These are phyloP conservation scores for Melastoma candidum DNA, from an alignment of 441 rosid species.

Conservation along the genomic window DNA sequence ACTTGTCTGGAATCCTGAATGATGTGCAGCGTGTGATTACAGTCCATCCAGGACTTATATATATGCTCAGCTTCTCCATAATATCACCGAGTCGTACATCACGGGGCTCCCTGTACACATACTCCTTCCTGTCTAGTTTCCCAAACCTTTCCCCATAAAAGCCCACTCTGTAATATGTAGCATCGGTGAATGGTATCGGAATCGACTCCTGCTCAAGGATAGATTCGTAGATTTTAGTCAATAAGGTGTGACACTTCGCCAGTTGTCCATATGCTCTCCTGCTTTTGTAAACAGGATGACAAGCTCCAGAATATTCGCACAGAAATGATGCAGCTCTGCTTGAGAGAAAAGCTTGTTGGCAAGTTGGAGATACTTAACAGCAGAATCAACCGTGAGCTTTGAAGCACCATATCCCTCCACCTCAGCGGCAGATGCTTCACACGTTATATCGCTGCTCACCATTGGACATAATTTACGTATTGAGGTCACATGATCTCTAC, in stretches of 20 bases:
- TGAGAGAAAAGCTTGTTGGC: slow-evolving; percentile 96
- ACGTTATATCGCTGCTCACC: slow-evolving; percentile 79
- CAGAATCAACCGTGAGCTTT: slow-evolving; percentile 97
- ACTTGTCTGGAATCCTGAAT: slow-evolving; percentile 97
- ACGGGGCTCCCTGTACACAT: slow-evolving; percentile 91
- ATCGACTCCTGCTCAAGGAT: slow-evolving; percentile 97
- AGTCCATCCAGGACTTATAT: slow-evolving; percentile 90
- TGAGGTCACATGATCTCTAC: slow-evolving; percentile 80
- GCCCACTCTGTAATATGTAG: slow-evolving; percentile 96
- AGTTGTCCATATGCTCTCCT: slow-evolving; percentile 93
- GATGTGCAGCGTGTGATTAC: slow-evolving; percentile 73
- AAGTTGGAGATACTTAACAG: slow-evolving; percentile 92
- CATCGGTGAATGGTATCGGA: slow-evolving; percentile 93
- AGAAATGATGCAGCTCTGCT: slow-evolving; percentile 97
- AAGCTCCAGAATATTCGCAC: slow-evolving; percentile 94
- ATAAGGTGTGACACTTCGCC: slow-evolving; percentile 91
- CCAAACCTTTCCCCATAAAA: slow-evolving; percentile 92
- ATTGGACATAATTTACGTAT: slow-evolving; percentile 92
- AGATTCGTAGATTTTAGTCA: slow-evolving; percentile 79
- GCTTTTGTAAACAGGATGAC: slow-evolving; percentile 97
- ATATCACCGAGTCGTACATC: slow-evolving; percentile 98
- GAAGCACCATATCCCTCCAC: slow-evolving; percentile 99
- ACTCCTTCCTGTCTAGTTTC: slow-evolving; percentile 78
- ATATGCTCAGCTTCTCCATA: slow-evolving; percentile 98
- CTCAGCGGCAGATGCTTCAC: slow-evolving; percentile 98